Percentiles rank a stretch among this genome's conserved stretches.
These are phyloP conservation scores for Dendrobium catenatum DNA, from an alignment of 106 monocot genomes.

Conservation along the genomic window DNA sequence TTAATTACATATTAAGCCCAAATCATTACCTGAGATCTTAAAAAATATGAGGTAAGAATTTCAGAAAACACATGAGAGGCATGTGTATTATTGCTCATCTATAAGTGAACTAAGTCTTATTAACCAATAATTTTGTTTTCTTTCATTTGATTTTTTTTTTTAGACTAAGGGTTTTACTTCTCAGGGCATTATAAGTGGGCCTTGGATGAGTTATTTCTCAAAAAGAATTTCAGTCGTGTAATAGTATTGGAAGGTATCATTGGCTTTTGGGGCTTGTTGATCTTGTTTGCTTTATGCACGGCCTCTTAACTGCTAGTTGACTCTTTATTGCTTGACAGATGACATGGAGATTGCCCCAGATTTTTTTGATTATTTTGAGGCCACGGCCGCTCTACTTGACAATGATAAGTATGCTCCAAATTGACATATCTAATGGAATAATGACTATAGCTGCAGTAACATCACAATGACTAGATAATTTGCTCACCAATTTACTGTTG, in stretches of 20 bases:
- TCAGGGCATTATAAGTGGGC: constrained; percentile 97
- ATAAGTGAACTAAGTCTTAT: too few relatives aligned
- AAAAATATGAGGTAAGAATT: too few relatives aligned
- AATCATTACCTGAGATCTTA: too few relatives aligned
- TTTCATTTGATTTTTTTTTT: too few relatives aligned
- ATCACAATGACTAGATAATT: background rate
- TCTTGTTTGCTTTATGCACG: constrained; percentile 6
- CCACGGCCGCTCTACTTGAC: constrained; percentile 64
- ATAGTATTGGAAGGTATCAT: constrained; percentile 88
- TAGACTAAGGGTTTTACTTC: constrained; percentile 1
- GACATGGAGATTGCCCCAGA: constrained; percentile 99
- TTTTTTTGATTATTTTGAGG: constrained; percentile 99
- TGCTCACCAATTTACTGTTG: constrained; percentile 35
- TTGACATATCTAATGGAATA: background rate
- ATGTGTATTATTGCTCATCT: too few relatives aligned
- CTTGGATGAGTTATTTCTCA: constrained; percentile 77
- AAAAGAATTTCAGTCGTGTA: constrained; percentile 68
- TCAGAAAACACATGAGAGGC: too few relatives aligned
- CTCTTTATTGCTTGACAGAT: constrained; percentile 40
- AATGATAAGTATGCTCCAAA: constrained; percentile 63
- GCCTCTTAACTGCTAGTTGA: background rate
- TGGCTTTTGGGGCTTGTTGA: background rate
- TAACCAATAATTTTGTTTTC: too few relatives aligned
- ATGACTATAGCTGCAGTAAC: background rate
- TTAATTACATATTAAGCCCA: too few relatives aligned